Evolutionary conservation across 2,329 filamentous ascomycete genomes (phyloP), one percentile per base, ranked within the genome.

Genomic region (Fusarium hainanense): DNA sequence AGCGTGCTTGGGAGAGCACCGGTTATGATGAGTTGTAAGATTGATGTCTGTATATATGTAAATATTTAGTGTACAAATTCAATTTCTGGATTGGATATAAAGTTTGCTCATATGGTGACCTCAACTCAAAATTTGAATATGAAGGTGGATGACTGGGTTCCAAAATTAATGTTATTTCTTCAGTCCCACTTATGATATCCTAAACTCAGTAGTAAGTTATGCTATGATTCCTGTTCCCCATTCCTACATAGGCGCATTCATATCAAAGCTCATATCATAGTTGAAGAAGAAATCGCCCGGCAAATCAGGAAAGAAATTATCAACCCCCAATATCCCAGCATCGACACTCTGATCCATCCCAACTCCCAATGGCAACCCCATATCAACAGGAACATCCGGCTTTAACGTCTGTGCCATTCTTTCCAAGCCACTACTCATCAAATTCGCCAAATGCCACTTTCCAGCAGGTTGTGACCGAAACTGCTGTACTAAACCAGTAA

Each of bases 371-470:
- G 57, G 28, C 7, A 48, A 28, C 8, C 68, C 54, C 13, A 69
- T 23, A 18, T 74, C 68, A 2, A 66, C 68, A 1, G 64, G 54
- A 2, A 52, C 54, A 10, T 54, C 60, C 4, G 70, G 50, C 5
- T 54, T 68, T 37, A 58, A 41, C 4, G 72, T 72, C 16, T 59
- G 70, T 2, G 72, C 72, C 74, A 84, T 80, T 40, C 80, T 82
- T 57, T 85, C 83, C 4, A 85, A 59, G 0, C 83, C 83, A 1
- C 81, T 79, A 2, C 81, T 82, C 82, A 85, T 85, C 13, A 84
- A 76, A 44, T 84, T 80, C 1, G 82, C 80, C 7, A 85, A 75
- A 63, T 85, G 83, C 79, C 80, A 84, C 40, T 81, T 82, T 0
- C 83, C 82, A 1, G 82, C 81, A 1, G 79, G 75, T 0, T 81